Percentiles rank a stretch among this genome's conserved stretches.
These are phyloP conservation scores for Nymphaea colorata DNA, from an alignment of 164 flowering plant species.

Conservation along the genomic window DNA sequence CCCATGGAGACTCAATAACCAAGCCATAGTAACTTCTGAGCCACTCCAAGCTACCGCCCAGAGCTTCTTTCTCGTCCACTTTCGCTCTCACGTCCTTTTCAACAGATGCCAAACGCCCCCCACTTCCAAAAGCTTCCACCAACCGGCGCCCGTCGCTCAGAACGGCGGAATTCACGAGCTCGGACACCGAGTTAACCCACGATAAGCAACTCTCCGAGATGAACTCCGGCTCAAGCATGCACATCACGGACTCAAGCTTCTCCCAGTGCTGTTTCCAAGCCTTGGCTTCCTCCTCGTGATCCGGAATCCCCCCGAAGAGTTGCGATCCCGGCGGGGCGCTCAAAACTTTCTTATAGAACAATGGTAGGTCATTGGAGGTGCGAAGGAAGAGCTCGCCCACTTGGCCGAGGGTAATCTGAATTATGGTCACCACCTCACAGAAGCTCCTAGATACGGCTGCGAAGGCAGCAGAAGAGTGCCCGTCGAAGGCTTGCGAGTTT, in stretches of 20 bases:
- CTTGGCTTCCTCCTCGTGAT: constrained; percentile 88
- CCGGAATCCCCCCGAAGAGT: constrained; percentile 85
- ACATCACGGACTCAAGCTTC: constrained; percentile 53
- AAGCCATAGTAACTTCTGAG: constrained; percentile 87
- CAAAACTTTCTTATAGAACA: constrained; percentile 74
- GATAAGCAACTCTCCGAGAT: constrained; percentile 49
- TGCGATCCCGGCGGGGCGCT: constrained; percentile 86
- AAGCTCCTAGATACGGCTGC: constrained; percentile 38
- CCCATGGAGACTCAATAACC: constrained; percentile 92
- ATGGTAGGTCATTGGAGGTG: constrained; percentile 79
- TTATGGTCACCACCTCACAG: constrained; percentile 54
- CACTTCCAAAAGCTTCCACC: constrained; percentile 52
- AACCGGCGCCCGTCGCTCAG: constrained; percentile 43
- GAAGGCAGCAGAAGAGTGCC: not conserved
- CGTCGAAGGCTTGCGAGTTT: constrained; percentile 3
- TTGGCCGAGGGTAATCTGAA: constrained; percentile 72
- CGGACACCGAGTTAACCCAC: constrained; percentile 74
- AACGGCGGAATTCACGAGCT: constrained; percentile 44
- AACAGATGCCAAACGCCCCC: constrained; percentile 57
- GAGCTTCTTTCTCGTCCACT: constrained; percentile 65
- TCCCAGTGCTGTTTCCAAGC: constrained; percentile 77
- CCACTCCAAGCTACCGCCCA: constrained; percentile 94
- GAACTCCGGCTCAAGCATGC: constrained; percentile 43
- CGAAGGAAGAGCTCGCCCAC: constrained; percentile 84
- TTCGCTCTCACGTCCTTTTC: constrained; percentile 73